Evolutionary conservation across 805 yeast species (phyloP).

Genomic region (Yarrowia alimentaria): DNA sequence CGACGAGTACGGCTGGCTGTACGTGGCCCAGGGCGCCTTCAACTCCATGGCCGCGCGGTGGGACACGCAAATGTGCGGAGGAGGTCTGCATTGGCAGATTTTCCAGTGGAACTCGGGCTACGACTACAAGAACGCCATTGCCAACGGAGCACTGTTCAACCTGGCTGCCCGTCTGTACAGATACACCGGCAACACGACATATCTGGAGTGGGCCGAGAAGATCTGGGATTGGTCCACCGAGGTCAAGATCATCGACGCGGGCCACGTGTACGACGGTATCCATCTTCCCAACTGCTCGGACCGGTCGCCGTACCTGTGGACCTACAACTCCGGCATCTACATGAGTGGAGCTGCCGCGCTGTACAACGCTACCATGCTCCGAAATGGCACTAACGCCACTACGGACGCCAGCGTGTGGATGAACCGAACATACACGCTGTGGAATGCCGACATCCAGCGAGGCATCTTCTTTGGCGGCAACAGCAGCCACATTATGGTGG

Average conservation of each 20-base stretch:
- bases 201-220: conserved; percentile 68
- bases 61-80: conserved; percentile 72
- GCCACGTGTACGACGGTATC: conserved; percentile 46
- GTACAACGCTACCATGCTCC: conserved; percentile 58
- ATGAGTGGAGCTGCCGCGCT: conserved; percentile 78
- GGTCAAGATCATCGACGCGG: conserved; percentile 48
- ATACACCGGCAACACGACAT: conserved; percentile 71
- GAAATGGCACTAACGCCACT: conserved; percentile 44
- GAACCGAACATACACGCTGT: conserved; percentile 53
- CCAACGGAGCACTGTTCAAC: conserved; percentile 89
- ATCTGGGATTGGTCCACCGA: conserved; percentile 79
- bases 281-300: conserved; percentile 59
- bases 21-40: conserved; percentile 82
- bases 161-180: conserved; percentile 83
- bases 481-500: conserved; percentile 58
- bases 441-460: conserved; percentile 47
- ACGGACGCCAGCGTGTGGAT: conserved; percentile 50
- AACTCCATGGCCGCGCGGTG: conserved; percentile 88
- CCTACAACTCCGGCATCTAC: conserved; percentile 80
- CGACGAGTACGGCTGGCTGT: conserved; percentile 72
- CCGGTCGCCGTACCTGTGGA: conserved; percentile 67
- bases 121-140: conserved; percentile 84
- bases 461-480: conserved; percentile 29
- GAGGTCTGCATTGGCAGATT: conserved; percentile 97
- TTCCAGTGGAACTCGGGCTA: conserved; percentile 93